Conservation (phyloP, 768 basidiomycete species). For the Trametes sanguinea region DNA sequence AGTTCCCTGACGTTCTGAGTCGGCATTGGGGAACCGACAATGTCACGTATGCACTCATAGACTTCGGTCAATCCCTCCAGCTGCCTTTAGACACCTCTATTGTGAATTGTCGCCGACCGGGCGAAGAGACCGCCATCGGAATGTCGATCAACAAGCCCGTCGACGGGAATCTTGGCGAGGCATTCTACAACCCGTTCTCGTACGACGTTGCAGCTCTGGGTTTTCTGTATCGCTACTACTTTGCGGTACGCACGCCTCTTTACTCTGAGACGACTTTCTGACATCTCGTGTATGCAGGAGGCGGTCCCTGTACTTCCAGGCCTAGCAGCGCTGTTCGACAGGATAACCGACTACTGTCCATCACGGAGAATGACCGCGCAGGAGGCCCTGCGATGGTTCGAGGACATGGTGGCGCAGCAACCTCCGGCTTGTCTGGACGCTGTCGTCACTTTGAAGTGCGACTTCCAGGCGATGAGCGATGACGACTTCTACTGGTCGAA, state of each 20-base stretch:
- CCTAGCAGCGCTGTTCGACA: constrained; percentile 1
- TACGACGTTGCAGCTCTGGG: constrained; percentile 8
- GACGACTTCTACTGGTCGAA: background rate
- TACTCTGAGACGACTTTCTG: background rate
- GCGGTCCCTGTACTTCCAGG: background rate
- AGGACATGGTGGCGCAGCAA: background rate
- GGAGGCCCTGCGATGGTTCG: background rate
- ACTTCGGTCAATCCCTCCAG: background rate
- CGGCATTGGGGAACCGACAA: background rate
- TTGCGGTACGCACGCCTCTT: background rate
- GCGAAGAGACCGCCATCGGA: background rate
- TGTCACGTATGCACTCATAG: background rate
- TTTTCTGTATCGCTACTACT: background rate
- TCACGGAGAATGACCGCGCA: background rate
- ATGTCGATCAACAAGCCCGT: background rate
- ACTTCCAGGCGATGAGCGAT: background rate
- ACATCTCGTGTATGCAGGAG: background rate
- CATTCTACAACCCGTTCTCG: constrained; percentile 10
- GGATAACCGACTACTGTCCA: background rate
- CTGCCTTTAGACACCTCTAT: background rate
- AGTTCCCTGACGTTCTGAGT: background rate
- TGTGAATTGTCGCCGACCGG: background rate
- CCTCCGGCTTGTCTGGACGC: background rate
- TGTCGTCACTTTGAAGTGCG: background rate
- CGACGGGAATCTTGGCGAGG: background rate